Base-by-base conservation (phyloP, 805 yeast species). In the Kodamaea restingae region DNA sequence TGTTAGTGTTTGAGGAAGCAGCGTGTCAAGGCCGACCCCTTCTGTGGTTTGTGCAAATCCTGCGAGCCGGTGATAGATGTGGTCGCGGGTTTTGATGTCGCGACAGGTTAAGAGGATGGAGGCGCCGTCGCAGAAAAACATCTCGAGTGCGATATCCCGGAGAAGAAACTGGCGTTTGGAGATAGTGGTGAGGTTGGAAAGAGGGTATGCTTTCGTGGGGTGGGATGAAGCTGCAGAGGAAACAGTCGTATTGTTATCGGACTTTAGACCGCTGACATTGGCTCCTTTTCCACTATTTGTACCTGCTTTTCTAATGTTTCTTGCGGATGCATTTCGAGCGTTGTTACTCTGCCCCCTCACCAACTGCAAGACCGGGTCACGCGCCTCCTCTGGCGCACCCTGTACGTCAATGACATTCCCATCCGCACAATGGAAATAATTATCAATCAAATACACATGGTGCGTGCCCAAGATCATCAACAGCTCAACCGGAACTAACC, bases 101-200 rank as follows among this genome's bases (percentile, higher is more conserved):
- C 68, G 60, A 36, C 87, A 81, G 0, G 91, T 84, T 6, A 88
- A 65, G 42, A 88, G 62, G 28, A 80, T 70, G 45, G 86, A 83
- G 1, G 80, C 75, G 0, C 93, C 95, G 56, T 82, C 80, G 18
- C 73, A 71, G 55, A 86, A 84, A 45, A 85, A 80, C 51, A 87
- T 60, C 52, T 88, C 96, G 25, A 87, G 54, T 0, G 93, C 95
- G 32, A 84, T 84, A 58, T 87, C 95, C 40, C 95, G 64, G 11
- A 88, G 63, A 14, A 88, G 57, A 50, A 87, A 88, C 27, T 83
- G 87, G 37, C 95, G 63, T 46, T 84, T 85, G 2, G 88, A 78
- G 9, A 82, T 76, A 3, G 83, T 78, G 0, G 78, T 74, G 14
- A 88, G 52, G 32, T 75, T 75, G 4, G 67, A 67, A 15, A 84